Evolutionary conservation across 768 basidiomycete genomes (phyloP).

Genomic region (Lactifluus subvellereus): DNA sequence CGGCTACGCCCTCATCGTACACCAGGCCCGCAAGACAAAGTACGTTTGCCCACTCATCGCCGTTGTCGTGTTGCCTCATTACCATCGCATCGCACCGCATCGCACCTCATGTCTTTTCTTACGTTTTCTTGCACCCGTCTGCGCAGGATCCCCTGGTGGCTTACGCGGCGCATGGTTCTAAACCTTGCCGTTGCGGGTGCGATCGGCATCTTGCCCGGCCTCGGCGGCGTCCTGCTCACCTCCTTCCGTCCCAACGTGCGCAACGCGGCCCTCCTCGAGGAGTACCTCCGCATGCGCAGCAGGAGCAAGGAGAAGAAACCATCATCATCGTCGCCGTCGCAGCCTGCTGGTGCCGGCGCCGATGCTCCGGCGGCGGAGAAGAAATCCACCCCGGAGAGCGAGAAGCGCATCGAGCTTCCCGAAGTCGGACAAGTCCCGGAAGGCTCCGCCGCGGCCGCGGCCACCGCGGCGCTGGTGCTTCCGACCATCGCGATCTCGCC

Average conservation of each 20-base stretch:
- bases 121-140: not conserved
- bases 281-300: constrained; percentile 73
- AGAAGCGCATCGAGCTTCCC: not conserved
- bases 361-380: not conserved
- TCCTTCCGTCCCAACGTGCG: constrained; percentile 84
- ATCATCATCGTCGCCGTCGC: not conserved
- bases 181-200: constrained; percentile 68
- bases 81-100: not conserved
- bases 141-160: constrained; percentile 49
- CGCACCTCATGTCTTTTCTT: not conserved
- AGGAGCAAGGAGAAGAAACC: not conserved
- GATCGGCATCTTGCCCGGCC: constrained; percentile 62
- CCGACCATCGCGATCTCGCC: no score
- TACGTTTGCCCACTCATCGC: constrained; percentile 29
- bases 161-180: constrained; percentile 64
- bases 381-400: not conserved
- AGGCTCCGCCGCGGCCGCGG: not conserved
- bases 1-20: constrained; percentile 72
- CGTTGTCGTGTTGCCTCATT: not conserved
- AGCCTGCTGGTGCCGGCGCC: no score
- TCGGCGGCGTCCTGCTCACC: constrained; percentile 73
- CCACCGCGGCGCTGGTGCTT: not conserved
- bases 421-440: not conserved
- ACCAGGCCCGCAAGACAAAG: constrained; percentile 71
- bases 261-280: constrained; percentile 82